phyloP scores from a whole-genome alignment of 2,329 filamentous ascomycete species.

The Leptodontidium sp. region DNA sequence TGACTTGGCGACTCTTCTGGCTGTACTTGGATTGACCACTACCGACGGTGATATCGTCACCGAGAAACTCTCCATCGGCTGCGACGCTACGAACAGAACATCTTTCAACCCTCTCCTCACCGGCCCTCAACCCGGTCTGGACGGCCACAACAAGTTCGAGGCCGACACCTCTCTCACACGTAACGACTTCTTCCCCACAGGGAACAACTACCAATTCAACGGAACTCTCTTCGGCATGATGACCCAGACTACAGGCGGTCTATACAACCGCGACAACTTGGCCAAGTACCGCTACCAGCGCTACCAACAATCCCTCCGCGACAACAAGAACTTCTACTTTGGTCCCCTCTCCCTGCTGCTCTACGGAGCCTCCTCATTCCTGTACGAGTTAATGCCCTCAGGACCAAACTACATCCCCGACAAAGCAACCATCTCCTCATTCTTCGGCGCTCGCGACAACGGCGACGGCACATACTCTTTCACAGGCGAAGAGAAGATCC shows the following conservation, averaged over 20 bases:
- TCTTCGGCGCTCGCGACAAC: slow-evolving; percentile 53
- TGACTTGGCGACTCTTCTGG: slow-evolving; percentile 36
- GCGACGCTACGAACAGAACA: slow-evolving; percentile 46
- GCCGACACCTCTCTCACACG: slow-evolving; percentile 38
- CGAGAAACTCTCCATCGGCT: slow-evolving; percentile 40
- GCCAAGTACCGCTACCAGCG: slow-evolving; percentile 46
- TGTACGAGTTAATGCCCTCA: slow-evolving; percentile 40
- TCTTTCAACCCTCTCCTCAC: slow-evolving; percentile 32
- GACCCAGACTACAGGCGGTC: slow-evolving; percentile 45
- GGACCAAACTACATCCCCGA: slow-evolving; percentile 42
- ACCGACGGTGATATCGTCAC: slow-evolving; percentile 40
- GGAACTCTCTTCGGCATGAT: slow-evolving; percentile 46
- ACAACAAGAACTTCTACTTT: slow-evolving; percentile 41
- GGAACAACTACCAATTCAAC: slow-evolving; percentile 41
- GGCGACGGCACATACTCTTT: slow-evolving; percentile 50
- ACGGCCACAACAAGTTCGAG: slow-evolving; percentile 41
- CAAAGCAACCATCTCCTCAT: slow-evolving; percentile 36
- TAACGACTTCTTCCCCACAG: slow-evolving; percentile 41
- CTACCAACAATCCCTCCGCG: slow-evolving; percentile 39
- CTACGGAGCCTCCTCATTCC: slow-evolving; percentile 38
- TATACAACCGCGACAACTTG: slow-evolving; percentile 45
- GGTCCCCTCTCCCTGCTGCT: slow-evolving; percentile 41
- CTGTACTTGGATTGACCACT: slow-evolving; percentile 37
- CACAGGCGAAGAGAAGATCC: slow-evolving; percentile 44
- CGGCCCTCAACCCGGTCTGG: slow-evolving; percentile 38